These are phyloP conservation scores for Epipyxis sp. DNA, from an alignment of 108 stramenopile genomes.

Conservation along the genomic window DNA sequence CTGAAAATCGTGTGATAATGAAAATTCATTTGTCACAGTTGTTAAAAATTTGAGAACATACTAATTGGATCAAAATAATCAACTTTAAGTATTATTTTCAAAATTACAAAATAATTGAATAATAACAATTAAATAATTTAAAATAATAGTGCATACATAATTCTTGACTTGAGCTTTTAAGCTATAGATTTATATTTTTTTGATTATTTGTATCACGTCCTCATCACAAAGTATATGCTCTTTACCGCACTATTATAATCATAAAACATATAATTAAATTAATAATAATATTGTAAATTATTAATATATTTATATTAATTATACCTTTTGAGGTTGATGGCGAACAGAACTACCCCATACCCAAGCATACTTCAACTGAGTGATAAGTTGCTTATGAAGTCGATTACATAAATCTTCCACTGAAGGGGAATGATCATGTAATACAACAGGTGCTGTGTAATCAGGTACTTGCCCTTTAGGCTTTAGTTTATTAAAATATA, in stretches of 20 bases:
- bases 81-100: no score
- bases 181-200: constrained; percentile 55
- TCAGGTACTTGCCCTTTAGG: constrained; percentile 97
- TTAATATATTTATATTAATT: no score
- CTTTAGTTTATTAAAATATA: constrained; percentile 24
- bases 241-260: constrained; percentile 38
- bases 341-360: constrained; percentile 89
- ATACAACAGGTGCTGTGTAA: constrained; percentile 89
- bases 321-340: constrained; percentile 97
- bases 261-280: no score
- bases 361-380: constrained; percentile 84
- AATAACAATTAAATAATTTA: no score
- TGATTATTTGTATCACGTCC: constrained; percentile 87
- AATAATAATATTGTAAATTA: no score
- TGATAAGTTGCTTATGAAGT: constrained; percentile 73
- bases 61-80: no score
- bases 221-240: constrained; percentile 91
- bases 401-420: constrained; percentile 96
- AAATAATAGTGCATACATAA: no score
- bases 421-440: constrained; percentile 84
- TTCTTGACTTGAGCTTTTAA: no score
- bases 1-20: no score
- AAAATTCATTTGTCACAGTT: no score
- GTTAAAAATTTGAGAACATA: no score
- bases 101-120: no score